Conservation (phyloP, 306 rosid genomes). For the Astragalus membranaceus region DNA sequence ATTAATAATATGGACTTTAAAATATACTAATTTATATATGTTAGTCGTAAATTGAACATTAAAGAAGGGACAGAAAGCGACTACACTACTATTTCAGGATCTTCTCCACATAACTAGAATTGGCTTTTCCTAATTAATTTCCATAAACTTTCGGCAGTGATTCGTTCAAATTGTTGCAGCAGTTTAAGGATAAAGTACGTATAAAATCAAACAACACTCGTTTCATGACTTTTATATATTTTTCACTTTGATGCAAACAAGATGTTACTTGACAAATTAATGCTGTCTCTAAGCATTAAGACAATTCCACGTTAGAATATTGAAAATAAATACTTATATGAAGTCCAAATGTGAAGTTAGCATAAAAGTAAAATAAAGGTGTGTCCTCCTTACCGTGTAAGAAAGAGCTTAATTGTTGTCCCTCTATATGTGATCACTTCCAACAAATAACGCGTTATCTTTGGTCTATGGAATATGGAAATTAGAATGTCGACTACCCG, state of each 20-base stretch:
- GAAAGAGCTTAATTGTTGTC: slow-evolving; percentile 5
- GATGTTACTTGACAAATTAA: slow-evolving; percentile 6
- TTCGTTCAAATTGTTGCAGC: slow-evolving; percentile 28
- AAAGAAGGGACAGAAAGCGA: slow-evolving; percentile 39
- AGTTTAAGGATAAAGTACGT: slow-evolving; percentile 29
- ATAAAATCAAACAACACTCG: background rate
- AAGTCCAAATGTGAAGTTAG: background rate
- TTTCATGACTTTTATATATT: background rate
- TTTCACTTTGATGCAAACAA: background rate
- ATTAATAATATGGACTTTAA: no score
- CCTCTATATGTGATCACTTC: slow-evolving; percentile 1
- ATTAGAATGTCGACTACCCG: slow-evolving; percentile 1
- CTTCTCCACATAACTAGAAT: slow-evolving; percentile 5
- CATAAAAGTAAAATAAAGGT: background rate
- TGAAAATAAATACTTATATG: background rate
- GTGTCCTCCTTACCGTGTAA: slow-evolving; percentile 19
- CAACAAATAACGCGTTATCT: slow-evolving; percentile 23
- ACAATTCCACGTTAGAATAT: slow-evolving; percentile 2
- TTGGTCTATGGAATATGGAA: background rate
- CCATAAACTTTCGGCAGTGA: slow-evolving; percentile 29
- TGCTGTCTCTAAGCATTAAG: background rate
- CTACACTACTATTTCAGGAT: slow-evolving; percentile 19
- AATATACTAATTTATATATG: background rate
- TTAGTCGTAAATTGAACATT: slow-evolving; percentile 3
- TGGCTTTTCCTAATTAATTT: background rate